Base-by-base conservation (phyloP, 164 flowering plant genomes). In the Paratinospora sagittata region DNA sequence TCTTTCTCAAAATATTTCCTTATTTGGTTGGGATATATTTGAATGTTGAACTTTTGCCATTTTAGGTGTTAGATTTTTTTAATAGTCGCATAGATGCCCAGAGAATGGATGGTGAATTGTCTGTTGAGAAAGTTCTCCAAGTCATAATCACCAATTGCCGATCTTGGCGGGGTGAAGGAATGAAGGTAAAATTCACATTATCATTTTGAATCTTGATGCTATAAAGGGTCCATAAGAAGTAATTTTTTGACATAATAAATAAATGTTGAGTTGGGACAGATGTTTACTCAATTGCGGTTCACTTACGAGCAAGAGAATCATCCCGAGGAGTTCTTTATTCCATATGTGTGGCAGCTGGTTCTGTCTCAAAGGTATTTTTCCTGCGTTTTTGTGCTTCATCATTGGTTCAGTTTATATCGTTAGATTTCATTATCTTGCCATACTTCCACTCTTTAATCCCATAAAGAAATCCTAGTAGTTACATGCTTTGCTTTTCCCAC, bases 271-370 rank as follows among this genome's bases (percentile, higher is more conserved):
- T 66, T 58, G 73, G 62, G 58, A 6, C 85, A 94, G 97, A 90
- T 90, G 96, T 92, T 94, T 74, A 90, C 92, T 70, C 96, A 89
- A 71, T 71, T 92, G 65, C 89, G 88, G 24, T 95, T 92, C 83
- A 88, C 97, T 27, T 95, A 95, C 63, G 97, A 92, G 78, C 99
- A 95, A 92, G 99, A 95, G 83, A 90, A 83, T 79, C 93, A 89
- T 74, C 97, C 97, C n/a, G 99, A 95, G 81, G 97, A 95, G 84
- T 95, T 95, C 82, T 95, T 95, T 75, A 91, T 88, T 67, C 97
- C 97, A n/a, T 92, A 90, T 66, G 92, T 90, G 69, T 95, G 99
- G 99, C 93, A 84, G 84, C 84, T 90, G 23, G 88, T 83, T 69
- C 71, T 89, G 45, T 81, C 94, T 70, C 84, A 81, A 78, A 79